Base-by-base conservation (phyloP, 495 filamentous ascomycete species). In the Amniculicola lignicola region DNA sequence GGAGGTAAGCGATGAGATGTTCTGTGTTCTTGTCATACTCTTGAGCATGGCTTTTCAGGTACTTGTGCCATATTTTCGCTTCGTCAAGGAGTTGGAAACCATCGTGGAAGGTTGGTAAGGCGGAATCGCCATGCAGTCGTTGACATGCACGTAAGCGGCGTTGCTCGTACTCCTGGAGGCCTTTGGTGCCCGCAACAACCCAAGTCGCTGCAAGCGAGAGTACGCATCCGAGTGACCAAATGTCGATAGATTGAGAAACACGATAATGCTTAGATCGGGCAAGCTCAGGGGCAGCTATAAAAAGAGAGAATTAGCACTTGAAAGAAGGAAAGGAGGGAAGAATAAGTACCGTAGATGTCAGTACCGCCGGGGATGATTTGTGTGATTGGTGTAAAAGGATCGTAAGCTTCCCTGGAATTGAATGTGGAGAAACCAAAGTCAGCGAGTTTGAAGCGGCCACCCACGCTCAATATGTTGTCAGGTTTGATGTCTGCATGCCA, bases 401-500 rank as follows among this genome's bases (percentile, higher is more conserved):
- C 7, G 29, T 7, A 33, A 7, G 7, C 29, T 33, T 33, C 29
- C 7, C 29, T 33, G n/a, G 29, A 7, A 7, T 33, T 52, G 41
- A 75, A 74, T 39, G 54, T 69, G 2, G 72, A 69, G 54, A 72
- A 70, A 9, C 72, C 72, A 35, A 68, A 69, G 33, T 75, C 72
- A 5, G 68, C 67, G 10, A 75, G 65, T 40, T 74, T 74, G 57
- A 71, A 75, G 16, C 61, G 50, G 1, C 61, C 67, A 10, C 67
- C 33, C 2, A 72, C 61, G n/a, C 46, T 44, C 1, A 75, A 55
- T 5, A 75, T 73, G 36, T 74, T 75, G 45, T 68, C 68, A 22
- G 72, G 72, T 40, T 74, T 74, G 14, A 74, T 54, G 29, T 75
- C 70, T n/a, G 58, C 57, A 54, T 75, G 72, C 67, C 67, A 74